Percentiles rank a stretch among this genome's conserved stretches.
These are phyloP conservation scores for Phytophthora ohioensis DNA, from an alignment of 352 stramenopile genomes.

Conservation along the genomic window DNA sequence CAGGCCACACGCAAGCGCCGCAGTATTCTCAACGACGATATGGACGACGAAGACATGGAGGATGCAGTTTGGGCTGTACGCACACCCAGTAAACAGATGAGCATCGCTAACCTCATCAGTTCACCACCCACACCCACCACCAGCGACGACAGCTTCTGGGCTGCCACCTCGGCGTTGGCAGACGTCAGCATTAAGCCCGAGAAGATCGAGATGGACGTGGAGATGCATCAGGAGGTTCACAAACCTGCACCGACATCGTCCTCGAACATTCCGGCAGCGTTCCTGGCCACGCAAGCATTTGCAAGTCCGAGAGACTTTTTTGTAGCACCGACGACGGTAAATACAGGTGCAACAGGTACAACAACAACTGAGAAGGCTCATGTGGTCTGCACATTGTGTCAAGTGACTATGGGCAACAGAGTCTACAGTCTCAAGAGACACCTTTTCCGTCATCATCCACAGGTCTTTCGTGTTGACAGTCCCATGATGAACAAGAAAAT, in stretches of 20 bases:
- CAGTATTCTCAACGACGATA: conserved; percentile 35
- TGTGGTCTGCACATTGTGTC: conserved; percentile 58
- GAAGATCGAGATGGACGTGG: conserved; percentile 25
- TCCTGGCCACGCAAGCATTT: conserved; percentile 55
- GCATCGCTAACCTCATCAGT: conserved; percentile 52
- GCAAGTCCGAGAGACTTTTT: conserved; percentile 59
- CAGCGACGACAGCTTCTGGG: conserved; percentile 37
- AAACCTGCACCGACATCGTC: conserved; percentile 17
- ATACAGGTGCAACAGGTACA: conserved; percentile 1
- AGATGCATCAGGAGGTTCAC: conserved; percentile 10
- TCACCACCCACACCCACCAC: conserved; percentile 41
- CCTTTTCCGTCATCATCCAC: conserved; percentile 52
- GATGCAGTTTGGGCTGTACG: conserved; percentile 12
- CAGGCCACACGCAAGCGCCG: conserved; percentile 31
- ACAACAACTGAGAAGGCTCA: conserved; percentile 32
- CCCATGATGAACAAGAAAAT: conserved; percentile 19
- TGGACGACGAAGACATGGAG: conserved; percentile 29
- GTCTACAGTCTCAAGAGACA: conserved; percentile 62
- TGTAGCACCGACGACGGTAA: conserved; percentile 22
- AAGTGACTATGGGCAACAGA: conserved; percentile 53
- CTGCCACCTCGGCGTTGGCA: conserved; percentile 31
- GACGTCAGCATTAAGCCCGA: conserved; percentile 42
- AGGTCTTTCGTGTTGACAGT: conserved; percentile 53
- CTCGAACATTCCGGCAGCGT: conserved; percentile 52
- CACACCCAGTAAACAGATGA: conserved; percentile 42